Evolutionary conservation across 139 green algal species (phyloP), one percentile per base, ranked within the genome.

Genomic region (Picochlorum sp.): DNA sequence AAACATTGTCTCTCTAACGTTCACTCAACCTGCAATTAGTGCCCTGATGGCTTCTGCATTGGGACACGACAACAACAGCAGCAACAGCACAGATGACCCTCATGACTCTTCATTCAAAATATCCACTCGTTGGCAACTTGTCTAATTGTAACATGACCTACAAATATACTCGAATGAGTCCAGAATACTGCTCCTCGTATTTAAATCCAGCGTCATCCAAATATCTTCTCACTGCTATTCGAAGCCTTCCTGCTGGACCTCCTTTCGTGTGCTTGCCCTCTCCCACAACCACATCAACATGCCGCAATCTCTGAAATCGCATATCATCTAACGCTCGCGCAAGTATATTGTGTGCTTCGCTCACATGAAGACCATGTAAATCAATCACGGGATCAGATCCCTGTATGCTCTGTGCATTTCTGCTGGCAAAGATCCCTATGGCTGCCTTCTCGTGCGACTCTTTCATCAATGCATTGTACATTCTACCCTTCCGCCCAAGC

Each of bases 351-450:
- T 81, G n/a, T 6, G 83, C 85, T 56, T 92, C 86, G 3, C 56
- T 45, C 9, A 83, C 81, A 24, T 92, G 86, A 47, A 91, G 72
- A 6, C 86, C 86, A 61, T 92, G 86, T 61, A 92, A 67, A 64
- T 92, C 86, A 10, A 92, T 20, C 2, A 65, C 70, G 7, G 45
- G 63, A 51, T 73, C 30, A 20, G 24, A 45, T 10, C 38, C 28
- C 41, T 31, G 11, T n/a, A 30, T 20, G 28, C 11, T 65, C n/a
- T 2, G 31, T 50, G 68, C 65, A 24, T 88, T 90, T 59, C 83
- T 67, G 34, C 60, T 21, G 4, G 44, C 20, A 66, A 86, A 90
- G 38, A 81, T 83, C 49, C 31, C 51, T 1, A 59, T 24, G 2
- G 79, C 73, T 10, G 85, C 85, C 13, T 51, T 60, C 6, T 60